These are phyloP conservation scores for Mychonastes homosphaera DNA, from an alignment of 139 green algal species.

Conservation along the genomic window DNA sequence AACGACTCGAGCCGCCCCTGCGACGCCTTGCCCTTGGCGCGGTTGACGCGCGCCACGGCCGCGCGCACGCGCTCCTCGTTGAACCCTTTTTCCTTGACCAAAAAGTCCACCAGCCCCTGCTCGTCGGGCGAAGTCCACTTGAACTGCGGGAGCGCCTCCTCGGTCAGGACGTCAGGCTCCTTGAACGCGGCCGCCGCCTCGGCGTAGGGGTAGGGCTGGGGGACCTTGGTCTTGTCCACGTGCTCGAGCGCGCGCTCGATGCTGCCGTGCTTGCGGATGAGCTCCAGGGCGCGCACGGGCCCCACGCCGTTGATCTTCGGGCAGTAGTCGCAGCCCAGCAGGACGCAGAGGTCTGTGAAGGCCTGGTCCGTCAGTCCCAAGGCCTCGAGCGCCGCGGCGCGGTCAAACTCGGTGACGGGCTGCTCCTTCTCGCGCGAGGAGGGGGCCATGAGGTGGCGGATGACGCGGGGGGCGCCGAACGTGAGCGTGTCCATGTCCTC, in stretches of 20 bases:
- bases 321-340: constrained; percentile 95
- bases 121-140: constrained; percentile 84
- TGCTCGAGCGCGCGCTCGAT: constrained; percentile 38
- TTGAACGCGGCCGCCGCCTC: constrained; percentile 47
- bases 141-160: constrained; percentile 42
- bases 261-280: constrained; percentile 51
- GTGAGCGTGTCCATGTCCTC: constrained; percentile 98
- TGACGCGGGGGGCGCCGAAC: constrained; percentile 74
- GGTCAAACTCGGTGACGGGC: constrained; percentile 78
- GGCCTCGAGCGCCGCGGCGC: constrained; percentile 45
- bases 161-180: constrained; percentile 33
- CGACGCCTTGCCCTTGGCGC: constrained; percentile 51
- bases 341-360: constrained; percentile 98
- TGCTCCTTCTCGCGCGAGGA: constrained; percentile 49
- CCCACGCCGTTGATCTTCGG: constrained; percentile 75
- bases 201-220: constrained; percentile 78
- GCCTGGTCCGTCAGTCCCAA: constrained; percentile 53
- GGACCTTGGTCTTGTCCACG: constrained; percentile 54
- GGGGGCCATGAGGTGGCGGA: constrained; percentile 88
- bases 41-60: constrained; percentile 47
- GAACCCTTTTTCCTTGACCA: constrained; percentile 91
- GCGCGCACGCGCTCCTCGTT: constrained; percentile 74
- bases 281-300: constrained; percentile 59
- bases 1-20: constrained; percentile 76
- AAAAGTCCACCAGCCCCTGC: constrained; percentile 82